A percentile compares a stretch with the other conserved stretches of the same genome.
Evolutionary conservation across 768 basidiomycete genomes (phyloP).

Genomic region (Russula sp.): DNA sequence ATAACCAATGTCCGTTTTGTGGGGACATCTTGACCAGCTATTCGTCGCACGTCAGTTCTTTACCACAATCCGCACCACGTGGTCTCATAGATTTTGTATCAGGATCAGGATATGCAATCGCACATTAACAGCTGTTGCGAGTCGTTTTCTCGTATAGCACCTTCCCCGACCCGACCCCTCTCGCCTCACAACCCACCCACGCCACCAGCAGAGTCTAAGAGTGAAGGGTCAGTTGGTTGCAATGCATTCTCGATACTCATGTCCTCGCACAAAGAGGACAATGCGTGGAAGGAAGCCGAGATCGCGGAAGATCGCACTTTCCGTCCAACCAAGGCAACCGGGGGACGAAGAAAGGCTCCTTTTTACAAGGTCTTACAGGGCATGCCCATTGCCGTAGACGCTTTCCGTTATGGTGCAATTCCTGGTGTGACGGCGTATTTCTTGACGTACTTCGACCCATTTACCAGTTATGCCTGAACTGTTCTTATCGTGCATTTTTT

Average conservation of each 20-base stretch:
- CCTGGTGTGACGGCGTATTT: constrained; percentile 89
- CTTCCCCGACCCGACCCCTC: neutral
- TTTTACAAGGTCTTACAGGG: constrained; percentile 96
- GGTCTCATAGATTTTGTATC: neutral
- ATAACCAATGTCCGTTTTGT: constrained; percentile 31
- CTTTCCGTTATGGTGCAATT: constrained; percentile 90
- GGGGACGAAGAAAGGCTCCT: constrained; percentile 68
- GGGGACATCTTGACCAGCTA: constrained; percentile 28
- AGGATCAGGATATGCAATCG: constrained; percentile 49
- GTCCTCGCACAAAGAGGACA: constrained; percentile 76
- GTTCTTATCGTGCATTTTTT: neutral
- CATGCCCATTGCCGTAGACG: constrained; percentile 98
- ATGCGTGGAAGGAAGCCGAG: constrained; percentile 80
- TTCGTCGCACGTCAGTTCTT: constrained; percentile 28
- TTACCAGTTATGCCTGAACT: neutral
- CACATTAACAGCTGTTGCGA: constrained; percentile 60
- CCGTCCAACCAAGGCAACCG: constrained; percentile 42
- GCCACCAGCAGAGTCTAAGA: constrained; percentile 15
- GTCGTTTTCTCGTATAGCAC: constrained; percentile 20
- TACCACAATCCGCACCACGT: constrained; percentile 14
- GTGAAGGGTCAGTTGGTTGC: constrained; percentile 21
- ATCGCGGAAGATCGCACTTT: constrained; percentile 44
- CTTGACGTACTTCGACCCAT: constrained; percentile 57
- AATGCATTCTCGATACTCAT: constrained; percentile 81
- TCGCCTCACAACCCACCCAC: constrained; percentile 23